Evolutionary conservation across 73 alveolate species (phyloP).

Genomic region (Stentor roeselii): DNA sequence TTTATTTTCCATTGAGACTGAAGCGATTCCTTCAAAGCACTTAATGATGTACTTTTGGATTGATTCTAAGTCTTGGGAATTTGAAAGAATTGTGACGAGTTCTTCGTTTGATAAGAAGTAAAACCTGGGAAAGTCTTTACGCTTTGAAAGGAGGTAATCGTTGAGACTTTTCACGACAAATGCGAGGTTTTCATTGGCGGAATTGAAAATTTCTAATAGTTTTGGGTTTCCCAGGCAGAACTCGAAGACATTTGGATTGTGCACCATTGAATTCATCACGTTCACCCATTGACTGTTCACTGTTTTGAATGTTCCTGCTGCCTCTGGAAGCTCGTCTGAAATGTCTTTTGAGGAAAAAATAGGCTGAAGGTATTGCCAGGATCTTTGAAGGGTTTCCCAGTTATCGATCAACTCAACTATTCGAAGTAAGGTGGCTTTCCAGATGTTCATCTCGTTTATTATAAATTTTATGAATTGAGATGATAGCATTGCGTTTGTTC

Average conservation of each 20-base stretch:
- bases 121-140: slow-evolving; percentile 92
- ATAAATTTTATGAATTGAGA: slow-evolving; percentile 78
- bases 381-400: slow-evolving; percentile 83
- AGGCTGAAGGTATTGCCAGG: slow-evolving; percentile 86
- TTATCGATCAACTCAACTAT: slow-evolving; percentile 86
- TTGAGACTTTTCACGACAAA: slow-evolving; percentile 73
- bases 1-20: slow-evolving; percentile 47
- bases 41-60: slow-evolving; percentile 70
- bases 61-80: slow-evolving; percentile 88
- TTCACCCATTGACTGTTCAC: slow-evolving; percentile 75
- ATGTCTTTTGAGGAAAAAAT: slow-evolving; percentile 82
- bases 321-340: slow-evolving; percentile 74
- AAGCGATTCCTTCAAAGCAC: slow-evolving; percentile 62
- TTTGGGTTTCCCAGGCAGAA: slow-evolving; percentile 66
- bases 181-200: slow-evolving; percentile 75
- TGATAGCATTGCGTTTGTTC: slow-evolving; percentile 70
- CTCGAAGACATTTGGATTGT: slow-evolving; percentile 76
- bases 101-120: slow-evolving; percentile 99
- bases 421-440: slow-evolving; percentile 68
- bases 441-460: slow-evolving; percentile 67
- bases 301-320: slow-evolving; percentile 63
- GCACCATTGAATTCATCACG: slow-evolving; percentile 59
- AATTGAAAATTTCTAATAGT: slow-evolving; percentile 50
- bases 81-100: slow-evolving; percentile 95
- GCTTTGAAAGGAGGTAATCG: slow-evolving; percentile 74